These are phyloP conservation scores for Urochloa ruziziensis DNA, from an alignment of 176 grass and related monocot species.

Conservation along the genomic window DNA sequence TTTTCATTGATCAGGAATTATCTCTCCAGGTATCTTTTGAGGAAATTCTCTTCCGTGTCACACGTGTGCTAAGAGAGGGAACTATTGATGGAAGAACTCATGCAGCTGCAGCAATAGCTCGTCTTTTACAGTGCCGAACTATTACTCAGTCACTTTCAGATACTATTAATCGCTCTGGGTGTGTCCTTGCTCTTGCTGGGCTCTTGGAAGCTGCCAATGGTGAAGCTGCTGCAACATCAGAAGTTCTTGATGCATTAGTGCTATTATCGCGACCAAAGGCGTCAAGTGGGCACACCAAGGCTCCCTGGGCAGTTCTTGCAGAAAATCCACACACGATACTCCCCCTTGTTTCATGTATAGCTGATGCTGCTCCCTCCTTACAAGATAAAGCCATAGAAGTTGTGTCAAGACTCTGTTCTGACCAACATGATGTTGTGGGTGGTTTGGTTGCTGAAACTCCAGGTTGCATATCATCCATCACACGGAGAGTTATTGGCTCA, in stretches of 20 bases:
- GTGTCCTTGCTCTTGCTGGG: conserved; percentile 77
- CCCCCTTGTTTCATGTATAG: conserved; percentile 84
- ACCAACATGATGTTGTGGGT: conserved; percentile 81
- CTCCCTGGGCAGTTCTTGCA: conserved; percentile 87
- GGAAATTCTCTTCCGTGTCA: conserved; percentile 76
- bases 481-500: conserved; percentile 67
- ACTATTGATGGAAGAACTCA: conserved; percentile 90
- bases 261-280: conserved; percentile 85
- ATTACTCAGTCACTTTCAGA: conserved; percentile 74
- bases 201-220: conserved; percentile 79
- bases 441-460: conserved; percentile 77
- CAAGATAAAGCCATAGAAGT: conserved; percentile 99
- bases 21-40: conserved; percentile 69
- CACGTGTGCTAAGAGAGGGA: conserved; percentile 81
- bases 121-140: conserved; percentile 61
- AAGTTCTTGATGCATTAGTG: conserved; percentile 93
- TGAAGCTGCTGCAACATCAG: conserved; percentile 76
- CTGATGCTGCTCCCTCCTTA: conserved; percentile 74
- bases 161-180: conserved; percentile 76
- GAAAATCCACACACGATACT: conserved; percentile 88
- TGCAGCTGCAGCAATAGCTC: conserved; percentile 90
- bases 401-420: conserved; percentile 74
- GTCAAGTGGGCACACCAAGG: conserved; percentile 67
- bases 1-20: conserved; percentile 89
- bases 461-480: conserved; percentile 71